Evolutionary conservation across 352 stramenopile genomes (phyloP).

Genomic region (Phytopythium vexans): DNA sequence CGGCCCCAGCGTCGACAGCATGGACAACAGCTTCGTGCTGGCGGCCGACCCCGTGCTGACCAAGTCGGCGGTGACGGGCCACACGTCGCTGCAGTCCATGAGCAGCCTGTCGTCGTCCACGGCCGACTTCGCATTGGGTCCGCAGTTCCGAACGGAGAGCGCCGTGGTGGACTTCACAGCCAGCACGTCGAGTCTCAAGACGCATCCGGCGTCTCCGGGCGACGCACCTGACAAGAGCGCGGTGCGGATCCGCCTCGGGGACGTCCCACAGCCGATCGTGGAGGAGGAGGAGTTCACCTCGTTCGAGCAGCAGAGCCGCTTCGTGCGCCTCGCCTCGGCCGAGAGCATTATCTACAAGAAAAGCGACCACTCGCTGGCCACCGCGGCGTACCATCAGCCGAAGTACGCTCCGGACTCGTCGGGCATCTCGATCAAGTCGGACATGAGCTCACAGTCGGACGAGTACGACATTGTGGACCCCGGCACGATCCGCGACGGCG

Average conservation of each 20-base stretch:
- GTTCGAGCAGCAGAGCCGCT: slow-evolving; percentile 6
- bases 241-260: background rate
- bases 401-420: slow-evolving; percentile 11
- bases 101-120: slow-evolving; percentile 16
- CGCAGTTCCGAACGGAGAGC: slow-evolving; percentile 30
- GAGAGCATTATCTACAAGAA: slow-evolving; percentile 10
- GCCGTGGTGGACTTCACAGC: slow-evolving; percentile 26
- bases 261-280: slow-evolving; percentile 2
- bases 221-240: background rate
- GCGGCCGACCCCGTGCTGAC: slow-evolving; percentile 17
- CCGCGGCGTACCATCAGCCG: no score
- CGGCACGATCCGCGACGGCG: slow-evolving; percentile 44
- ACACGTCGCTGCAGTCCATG: slow-evolving; percentile 16
- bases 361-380: background rate
- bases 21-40: slow-evolving; percentile 15
- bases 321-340: slow-evolving; percentile 5
- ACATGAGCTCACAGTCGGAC: slow-evolving; percentile 23
- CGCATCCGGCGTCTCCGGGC: slow-evolving; percentile 3
- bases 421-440: slow-evolving; percentile 20
- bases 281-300: slow-evolving; percentile 8
- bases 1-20: slow-evolving; percentile 9
- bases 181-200: slow-evolving; percentile 5
- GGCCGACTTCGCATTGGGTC: slow-evolving; percentile 25
- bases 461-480: slow-evolving; percentile 79
- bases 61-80: slow-evolving; percentile 13